Base-by-base conservation (phyloP, 192 early-diverging fungal genomes). In the Gaertneriomyces semiglobifer region DNA sequence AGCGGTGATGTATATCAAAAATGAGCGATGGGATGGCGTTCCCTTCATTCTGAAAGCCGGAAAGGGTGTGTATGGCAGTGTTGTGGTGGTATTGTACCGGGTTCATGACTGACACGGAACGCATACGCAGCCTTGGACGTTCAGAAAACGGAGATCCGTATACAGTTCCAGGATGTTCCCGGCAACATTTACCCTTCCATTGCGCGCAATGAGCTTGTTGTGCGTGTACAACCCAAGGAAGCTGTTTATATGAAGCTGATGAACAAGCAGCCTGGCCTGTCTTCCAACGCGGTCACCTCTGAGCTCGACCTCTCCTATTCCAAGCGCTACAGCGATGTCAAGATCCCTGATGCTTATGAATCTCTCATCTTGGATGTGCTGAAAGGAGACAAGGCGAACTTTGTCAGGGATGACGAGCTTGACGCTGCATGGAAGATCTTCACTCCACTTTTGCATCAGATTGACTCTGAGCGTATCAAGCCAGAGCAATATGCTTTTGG, bases 391-490 rank as follows among this genome's bases (percentile, higher is more conserved):
- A 93, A 97, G 70, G 89, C 89, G 60, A 96, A 96, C 84, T 95
- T 98, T 89, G 92, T 96, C 41, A 74, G 81, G 46, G 76, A 80
- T 62, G 78, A 81, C 56, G 78, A 83, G 80, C 80, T 98, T 18
- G 94, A 94, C 69, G 92, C 88, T 62, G 94, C 96, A 4, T 98
- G 96, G 96, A 90, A 90, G 75, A 94, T 98, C 53, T 97, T 98
- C 71, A 98, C 96, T 0, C 96, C 96, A 6, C 78, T 97, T 41
- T 77, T 98, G 58, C 94, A 97, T 80, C 74, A 88, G 66, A 92
- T 97, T 70, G 93, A 95, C 63, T 50, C 59, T 9, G 68, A 73
- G 42, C 78, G 81, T 75, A 75, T 88, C 48, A 74, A 79, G 46
- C 88, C 92, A 6, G 70, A 87, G 51, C 82, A 84, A 7, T 96